phyloP scores from a whole-genome alignment of 331 rosid species.

The Saraca asoca region DNA sequence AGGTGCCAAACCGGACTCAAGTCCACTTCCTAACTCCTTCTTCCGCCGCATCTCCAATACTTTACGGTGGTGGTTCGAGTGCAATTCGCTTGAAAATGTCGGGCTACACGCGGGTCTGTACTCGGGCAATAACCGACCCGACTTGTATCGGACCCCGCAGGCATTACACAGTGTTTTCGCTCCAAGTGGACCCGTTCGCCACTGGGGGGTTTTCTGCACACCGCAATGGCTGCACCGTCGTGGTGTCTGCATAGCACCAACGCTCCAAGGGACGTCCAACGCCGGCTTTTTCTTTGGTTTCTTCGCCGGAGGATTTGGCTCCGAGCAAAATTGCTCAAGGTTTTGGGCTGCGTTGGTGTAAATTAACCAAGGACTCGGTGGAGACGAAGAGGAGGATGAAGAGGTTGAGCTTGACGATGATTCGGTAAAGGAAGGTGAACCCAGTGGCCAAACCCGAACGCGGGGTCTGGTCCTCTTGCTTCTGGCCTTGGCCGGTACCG shows the following conservation, averaged over 20 bases:
- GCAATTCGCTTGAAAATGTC: constrained; percentile 72
- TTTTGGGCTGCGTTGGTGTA: constrained; percentile 32
- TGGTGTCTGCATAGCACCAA: constrained; percentile 36
- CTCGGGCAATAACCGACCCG: constrained; percentile 90
- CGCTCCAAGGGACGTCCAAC: neutral
- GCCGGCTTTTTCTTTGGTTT: constrained; percentile 43
- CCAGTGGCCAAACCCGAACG: constrained; percentile 78
- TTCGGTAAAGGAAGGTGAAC: constrained; percentile 56
- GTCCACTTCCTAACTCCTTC: constrained; percentile 46
- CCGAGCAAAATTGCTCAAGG: constrained; percentile 35
- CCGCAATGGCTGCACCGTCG: constrained; percentile 96
- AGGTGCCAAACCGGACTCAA: constrained; percentile 38
- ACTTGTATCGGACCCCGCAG: constrained; percentile 86
- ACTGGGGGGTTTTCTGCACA: constrained; percentile 94
- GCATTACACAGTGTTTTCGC: constrained; percentile 87
- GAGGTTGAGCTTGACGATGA: constrained; percentile 64
- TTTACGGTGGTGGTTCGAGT: constrained; percentile 95
- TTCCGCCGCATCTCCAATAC: constrained; percentile 92
- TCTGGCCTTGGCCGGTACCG: constrained; percentile 78
- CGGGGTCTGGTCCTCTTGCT: constrained; percentile 70
- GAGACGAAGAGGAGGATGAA: constrained; percentile 58
- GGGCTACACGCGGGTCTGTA: constrained; percentile 99
- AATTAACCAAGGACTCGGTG: constrained; percentile 46
- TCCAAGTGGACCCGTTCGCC: constrained; percentile 93
- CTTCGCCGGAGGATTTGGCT: constrained; percentile 36